A percentile compares a stretch with the other conserved stretches of the same genome.
Conservation (phyloP, 202 grass and related monocot species). For the Setaria italica region DNA sequence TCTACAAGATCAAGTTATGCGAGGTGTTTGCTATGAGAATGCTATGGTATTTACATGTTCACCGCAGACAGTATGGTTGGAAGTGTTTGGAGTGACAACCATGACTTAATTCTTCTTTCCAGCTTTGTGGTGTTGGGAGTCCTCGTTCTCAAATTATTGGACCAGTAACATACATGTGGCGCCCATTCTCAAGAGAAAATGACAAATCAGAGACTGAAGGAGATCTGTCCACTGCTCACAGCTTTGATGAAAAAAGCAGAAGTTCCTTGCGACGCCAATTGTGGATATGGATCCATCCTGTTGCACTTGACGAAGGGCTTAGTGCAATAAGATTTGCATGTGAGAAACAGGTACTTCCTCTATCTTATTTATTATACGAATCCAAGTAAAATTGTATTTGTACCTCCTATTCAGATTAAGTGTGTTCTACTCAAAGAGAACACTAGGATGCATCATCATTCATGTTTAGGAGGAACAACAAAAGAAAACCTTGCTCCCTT, state of each 20-base stretch:
- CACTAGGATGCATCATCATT: slow-evolving; percentile 4
- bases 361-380: slow-evolving; percentile 23
- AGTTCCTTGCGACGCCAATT: slow-evolving; percentile 52
- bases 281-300: slow-evolving; percentile 97
- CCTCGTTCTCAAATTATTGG: slow-evolving; percentile 54
- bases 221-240: slow-evolving; percentile 34
- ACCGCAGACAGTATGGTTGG: slow-evolving; percentile 18
- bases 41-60: slow-evolving; percentile 76
- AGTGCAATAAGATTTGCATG: slow-evolving; percentile 64
- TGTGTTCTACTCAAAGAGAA: slow-evolving; percentile 5
- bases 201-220: slow-evolving; percentile 25
- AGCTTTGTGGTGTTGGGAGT: slow-evolving; percentile 66
- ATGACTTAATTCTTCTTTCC: slow-evolving; percentile 47
- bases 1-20: slow-evolving; percentile 47
- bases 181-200: slow-evolving; percentile 37
- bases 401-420: slow-evolving; percentile 27
- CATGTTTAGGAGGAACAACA: slow-evolving; percentile 5
- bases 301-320: slow-evolving; percentile 67
- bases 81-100: slow-evolving; percentile 31
- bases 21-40: slow-evolving; percentile 72
- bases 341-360: slow-evolving; percentile 61
- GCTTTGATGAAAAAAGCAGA: slow-evolving; percentile 29
- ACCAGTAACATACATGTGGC: slow-evolving; percentile 86
- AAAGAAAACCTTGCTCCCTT: slow-evolving; percentile 2
- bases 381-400: slow-evolving; percentile 14